phyloP scores from a whole-genome alignment of 495 filamentous ascomycete species.

The Immersiella caudata region DNA sequence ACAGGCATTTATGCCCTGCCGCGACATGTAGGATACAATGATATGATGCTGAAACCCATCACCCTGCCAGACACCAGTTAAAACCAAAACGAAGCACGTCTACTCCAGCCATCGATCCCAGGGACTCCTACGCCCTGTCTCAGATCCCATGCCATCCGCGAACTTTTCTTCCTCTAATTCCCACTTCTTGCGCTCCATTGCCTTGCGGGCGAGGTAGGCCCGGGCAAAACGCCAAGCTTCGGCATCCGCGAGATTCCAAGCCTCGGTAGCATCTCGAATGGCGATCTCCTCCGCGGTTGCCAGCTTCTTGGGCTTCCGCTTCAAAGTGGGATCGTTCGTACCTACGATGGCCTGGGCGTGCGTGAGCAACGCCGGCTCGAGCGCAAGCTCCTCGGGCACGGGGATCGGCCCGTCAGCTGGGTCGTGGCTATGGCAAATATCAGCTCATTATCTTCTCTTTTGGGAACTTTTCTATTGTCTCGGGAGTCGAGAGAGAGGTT shows the following conservation, averaged over 20 bases:
- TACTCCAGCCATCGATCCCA: conserved; percentile 30
- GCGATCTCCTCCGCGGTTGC: conserved; percentile 34
- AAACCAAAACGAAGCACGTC: background rate
- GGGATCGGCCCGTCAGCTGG: conserved; percentile 52
- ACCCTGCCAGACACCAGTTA: background rate
- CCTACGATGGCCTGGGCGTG: conserved; percentile 59
- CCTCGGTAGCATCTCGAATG: conserved; percentile 70
- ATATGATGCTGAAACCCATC: background rate
- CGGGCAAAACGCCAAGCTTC: conserved; percentile 91
- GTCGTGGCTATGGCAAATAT: too few species aligned
- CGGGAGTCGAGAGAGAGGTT: too few species aligned
- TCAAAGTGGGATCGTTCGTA: conserved; percentile 33
- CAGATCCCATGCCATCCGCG: conserved; percentile 54
- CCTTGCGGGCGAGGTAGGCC: conserved; percentile 65
- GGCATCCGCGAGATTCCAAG: conserved; percentile 91
- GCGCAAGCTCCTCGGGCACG: conserved; percentile 50
- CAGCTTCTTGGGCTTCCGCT: conserved; percentile 31
- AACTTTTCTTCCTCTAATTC: conserved; percentile 70
- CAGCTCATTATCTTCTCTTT: too few species aligned
- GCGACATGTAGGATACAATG: background rate
- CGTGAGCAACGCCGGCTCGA: conserved; percentile 65
- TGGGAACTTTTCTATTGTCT: too few species aligned
- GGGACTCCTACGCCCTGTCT: conserved; percentile 31
- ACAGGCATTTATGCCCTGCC: background rate
- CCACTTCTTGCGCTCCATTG: conserved; percentile 66